phyloP scores from a whole-genome alignment of 495 filamentous ascomycete genomes.

The Penicillium pulvis region DNA sequence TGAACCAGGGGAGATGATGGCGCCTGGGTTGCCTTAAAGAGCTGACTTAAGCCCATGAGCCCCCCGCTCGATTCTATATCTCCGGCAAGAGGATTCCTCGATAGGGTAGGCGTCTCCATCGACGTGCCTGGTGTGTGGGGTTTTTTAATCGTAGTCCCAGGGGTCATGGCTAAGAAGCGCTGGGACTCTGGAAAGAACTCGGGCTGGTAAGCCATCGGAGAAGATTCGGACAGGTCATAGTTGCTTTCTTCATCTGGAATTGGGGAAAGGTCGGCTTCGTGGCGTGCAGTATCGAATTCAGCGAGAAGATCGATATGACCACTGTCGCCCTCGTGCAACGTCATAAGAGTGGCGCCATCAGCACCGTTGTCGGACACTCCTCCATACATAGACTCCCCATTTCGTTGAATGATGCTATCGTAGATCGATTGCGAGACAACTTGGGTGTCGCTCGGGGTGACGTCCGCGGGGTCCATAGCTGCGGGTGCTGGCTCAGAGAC shows the following conservation, averaged over 20 bases:
- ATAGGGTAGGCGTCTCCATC: constrained; percentile 42
- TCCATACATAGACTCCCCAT: constrained; percentile 33
- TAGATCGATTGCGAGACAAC: constrained; percentile 55
- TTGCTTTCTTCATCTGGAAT: constrained; percentile 43
- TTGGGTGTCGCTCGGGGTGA: constrained; percentile 51
- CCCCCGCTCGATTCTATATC: constrained; percentile 45
- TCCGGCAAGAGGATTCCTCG: constrained; percentile 48
- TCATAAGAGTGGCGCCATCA: constrained; percentile 41
- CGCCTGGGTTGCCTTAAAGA: constrained; percentile 55
- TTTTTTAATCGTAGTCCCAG: constrained; percentile 41
- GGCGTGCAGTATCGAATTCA: constrained; percentile 36
- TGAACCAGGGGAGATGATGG: constrained; percentile 53
- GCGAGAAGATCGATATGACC: constrained; percentile 53
- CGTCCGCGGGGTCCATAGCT: constrained; percentile 40
- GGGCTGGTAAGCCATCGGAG: constrained; percentile 40
- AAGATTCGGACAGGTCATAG: constrained; percentile 40
- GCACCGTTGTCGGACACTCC: constrained; percentile 21
- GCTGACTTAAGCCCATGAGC: constrained; percentile 51
- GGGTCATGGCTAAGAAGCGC: constrained; percentile 48
- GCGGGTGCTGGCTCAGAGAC: constrained; percentile 14
- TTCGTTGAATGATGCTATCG: constrained; percentile 45
- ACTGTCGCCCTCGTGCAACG: constrained; percentile 47
- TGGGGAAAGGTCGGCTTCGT: constrained; percentile 29
- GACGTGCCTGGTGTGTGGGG: constrained; percentile 29
- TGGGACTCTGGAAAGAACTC: constrained; percentile 54